Percentiles rank a stretch among this genome's conserved stretches.
phyloP scores from a whole-genome alignment of 2,329 filamentous ascomycete species.

The Curvularia lunata region DNA sequence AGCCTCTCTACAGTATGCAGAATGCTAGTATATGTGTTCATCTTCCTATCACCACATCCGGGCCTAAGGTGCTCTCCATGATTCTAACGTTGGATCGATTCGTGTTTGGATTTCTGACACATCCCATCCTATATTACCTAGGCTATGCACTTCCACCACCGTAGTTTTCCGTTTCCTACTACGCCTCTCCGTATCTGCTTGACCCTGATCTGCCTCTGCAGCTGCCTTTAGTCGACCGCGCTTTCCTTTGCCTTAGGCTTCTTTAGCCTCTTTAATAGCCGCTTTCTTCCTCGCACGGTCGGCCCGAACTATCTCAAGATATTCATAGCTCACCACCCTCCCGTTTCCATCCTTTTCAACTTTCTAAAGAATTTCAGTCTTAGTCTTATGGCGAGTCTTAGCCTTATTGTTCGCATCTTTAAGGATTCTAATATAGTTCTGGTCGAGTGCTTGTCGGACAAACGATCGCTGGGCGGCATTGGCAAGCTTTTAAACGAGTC shows the following conservation, averaged over 20 bases:
- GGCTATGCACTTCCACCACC: background rate
- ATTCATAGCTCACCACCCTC: slow-evolving; percentile 13
- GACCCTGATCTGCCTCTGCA: background rate
- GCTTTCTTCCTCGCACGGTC: slow-evolving; percentile 11
- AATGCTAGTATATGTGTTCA: no score
- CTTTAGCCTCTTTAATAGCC: background rate
- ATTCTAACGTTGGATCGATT: background rate
- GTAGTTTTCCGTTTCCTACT: background rate
- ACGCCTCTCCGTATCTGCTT: background rate
- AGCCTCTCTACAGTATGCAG: no score
- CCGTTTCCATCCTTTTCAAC: background rate
- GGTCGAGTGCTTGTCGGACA: slow-evolving; percentile 29
- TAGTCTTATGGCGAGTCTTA: slow-evolving; percentile 10
- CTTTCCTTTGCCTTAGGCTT: background rate
- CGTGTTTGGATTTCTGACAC: background rate
- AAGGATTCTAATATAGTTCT: slow-evolving; percentile 36
- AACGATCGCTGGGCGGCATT: slow-evolving; percentile 35
- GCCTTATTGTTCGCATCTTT: slow-evolving; percentile 36
- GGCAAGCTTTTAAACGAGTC: slow-evolving; percentile 22
- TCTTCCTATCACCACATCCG: no score
- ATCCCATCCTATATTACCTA: background rate
- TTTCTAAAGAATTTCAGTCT: slow-evolving; percentile 8
- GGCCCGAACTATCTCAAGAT: slow-evolving; percentile 15
- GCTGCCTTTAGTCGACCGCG: background rate
- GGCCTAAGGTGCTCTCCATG: background rate